phyloP scores from a whole-genome alignment of 2,329 filamentous ascomycete genomes.

The Alternaria consortialis region DNA sequence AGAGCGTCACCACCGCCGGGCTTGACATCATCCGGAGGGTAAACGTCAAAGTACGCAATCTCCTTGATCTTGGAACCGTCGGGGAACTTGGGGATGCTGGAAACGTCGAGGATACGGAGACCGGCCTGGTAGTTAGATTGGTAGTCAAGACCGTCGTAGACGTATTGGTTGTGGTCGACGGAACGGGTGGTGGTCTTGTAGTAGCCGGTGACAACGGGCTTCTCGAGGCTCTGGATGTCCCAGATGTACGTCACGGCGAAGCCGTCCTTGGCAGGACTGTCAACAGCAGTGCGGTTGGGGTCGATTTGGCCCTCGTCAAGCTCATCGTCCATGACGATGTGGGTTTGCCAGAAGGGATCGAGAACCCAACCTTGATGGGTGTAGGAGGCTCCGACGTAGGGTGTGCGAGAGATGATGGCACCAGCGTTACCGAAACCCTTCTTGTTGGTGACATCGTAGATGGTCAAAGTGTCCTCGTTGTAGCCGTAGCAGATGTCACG shows the following conservation, averaged over 20 bases:
- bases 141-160: conserved; percentile 53
- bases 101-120: conserved; percentile 55
- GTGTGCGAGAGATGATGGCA: conserved; percentile 64
- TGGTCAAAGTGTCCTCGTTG: conserved; percentile 64
- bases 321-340: conserved; percentile 51
- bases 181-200: conserved; percentile 52
- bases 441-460: conserved; percentile 63
- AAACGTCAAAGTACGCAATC: conserved; percentile 55
- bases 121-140: conserved; percentile 57
- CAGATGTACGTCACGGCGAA: conserved; percentile 51
- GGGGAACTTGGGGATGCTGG: conserved; percentile 49
- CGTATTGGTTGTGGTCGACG: conserved; percentile 60
- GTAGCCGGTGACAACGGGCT: conserved; percentile 51
- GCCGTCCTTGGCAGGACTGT: conserved; percentile 44
- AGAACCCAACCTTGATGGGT: conserved; percentile 68
- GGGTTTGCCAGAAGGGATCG: conserved; percentile 47
- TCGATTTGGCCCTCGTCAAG: conserved; percentile 51
- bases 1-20: conserved; percentile 48
- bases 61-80: conserved; percentile 52
- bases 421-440: conserved; percentile 61
- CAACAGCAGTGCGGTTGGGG: conserved; percentile 31
- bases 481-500: conserved; percentile 66
- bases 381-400: conserved; percentile 64
- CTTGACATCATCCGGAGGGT: conserved; percentile 51
- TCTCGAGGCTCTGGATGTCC: conserved; percentile 49